Conservation (phyloP, 768 basidiomycete genomes). For the Termitomyces sp. region DNA sequence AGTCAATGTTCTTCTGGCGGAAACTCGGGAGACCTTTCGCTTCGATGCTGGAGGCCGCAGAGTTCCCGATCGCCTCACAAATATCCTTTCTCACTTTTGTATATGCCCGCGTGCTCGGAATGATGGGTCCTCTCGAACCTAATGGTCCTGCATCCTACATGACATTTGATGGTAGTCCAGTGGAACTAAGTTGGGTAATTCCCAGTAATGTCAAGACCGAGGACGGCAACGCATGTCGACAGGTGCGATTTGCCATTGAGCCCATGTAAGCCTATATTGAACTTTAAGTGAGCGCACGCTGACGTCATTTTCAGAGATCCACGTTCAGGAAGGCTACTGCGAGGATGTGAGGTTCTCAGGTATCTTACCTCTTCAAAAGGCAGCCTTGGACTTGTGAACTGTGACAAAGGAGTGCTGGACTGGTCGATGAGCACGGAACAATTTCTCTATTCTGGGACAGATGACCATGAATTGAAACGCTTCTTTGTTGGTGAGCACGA, state of each 20-base stretch:
- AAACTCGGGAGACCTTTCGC: slow-evolving; percentile 22
- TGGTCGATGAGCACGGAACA: slow-evolving; percentile 23
- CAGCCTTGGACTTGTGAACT: slow-evolving; percentile 22
- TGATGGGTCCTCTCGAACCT: slow-evolving; percentile 22
- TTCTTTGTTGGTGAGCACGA: slow-evolving; percentile 24
- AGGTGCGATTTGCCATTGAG: slow-evolving; percentile 27
- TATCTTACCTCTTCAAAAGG: slow-evolving; percentile 22
- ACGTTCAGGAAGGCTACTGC: slow-evolving; percentile 17
- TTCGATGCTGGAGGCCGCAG: slow-evolving; percentile 23
- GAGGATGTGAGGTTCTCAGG: slow-evolving; percentile 20
- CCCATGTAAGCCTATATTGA: slow-evolving; percentile 19
- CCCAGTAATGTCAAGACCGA: slow-evolving; percentile 15
- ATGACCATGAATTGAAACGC: slow-evolving; percentile 14
- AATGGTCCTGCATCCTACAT: slow-evolving; percentile 19
- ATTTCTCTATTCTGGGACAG: slow-evolving; percentile 21
- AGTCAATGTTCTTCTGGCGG: slow-evolving; percentile 21
- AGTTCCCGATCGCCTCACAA: slow-evolving; percentile 18
- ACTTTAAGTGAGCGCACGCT: not conserved
- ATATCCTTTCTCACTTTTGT: slow-evolving; percentile 23
- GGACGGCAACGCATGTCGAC: slow-evolving; percentile 13
- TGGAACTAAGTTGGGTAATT: slow-evolving; percentile 27
- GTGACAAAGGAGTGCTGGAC: slow-evolving; percentile 16
- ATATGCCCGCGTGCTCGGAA: slow-evolving; percentile 22
- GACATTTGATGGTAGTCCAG: slow-evolving; percentile 27
- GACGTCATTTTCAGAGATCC: slow-evolving; percentile 19